Base-by-base conservation (phyloP, 768 basidiomycete species). In the Leccinellum albellum region DNA sequence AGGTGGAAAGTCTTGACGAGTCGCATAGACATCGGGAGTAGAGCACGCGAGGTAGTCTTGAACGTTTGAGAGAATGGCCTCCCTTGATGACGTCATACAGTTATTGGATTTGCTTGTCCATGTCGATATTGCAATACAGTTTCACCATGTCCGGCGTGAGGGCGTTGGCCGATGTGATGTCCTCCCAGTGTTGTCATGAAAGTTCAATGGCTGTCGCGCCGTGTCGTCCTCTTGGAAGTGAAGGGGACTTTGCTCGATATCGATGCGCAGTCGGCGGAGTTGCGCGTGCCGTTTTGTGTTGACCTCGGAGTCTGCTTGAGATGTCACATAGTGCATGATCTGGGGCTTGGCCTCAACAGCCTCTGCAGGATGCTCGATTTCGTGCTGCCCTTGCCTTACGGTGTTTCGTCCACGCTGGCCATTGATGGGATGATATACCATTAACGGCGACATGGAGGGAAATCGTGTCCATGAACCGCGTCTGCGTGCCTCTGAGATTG, bases 381-480 rank as follows among this genome's bases (percentile, higher is more conserved):
- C 79, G 80, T 37, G 73, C 74, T 49, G 79, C 78, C 67, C 88
- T 87, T 42, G 78, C 75, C 69, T 95, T 96, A 53, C 86, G 81
- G 65, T 93, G 84, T 66, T 87, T 87, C 76, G 85, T 85, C 96
- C 96, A 99, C 2, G 88, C 89, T 1, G 94, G 93, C 2, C 95
- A 86, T 69, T 98, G 97, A 62, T 93, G 89, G 0, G 92, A 94
- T 1, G 94, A 95, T 54, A 98, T 95, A 7, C 97, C 96, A 58
- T 88, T 89, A 10, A 94, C 88, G 10, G 97, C 93, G 50, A n/a
- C n/a, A n/a, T n/a, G n/a, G n/a, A n/a, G n/a, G n/a, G n/a, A n/a
- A n/a, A 99, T 92, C 0, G 97, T 99, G 70, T 99, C 97, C 49
- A 98, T 72, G 68, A 90, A 99, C 6, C 95, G n/a, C n/a, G n/a